phyloP scores from a whole-genome alignment of 805 yeast species.

The Ogataea populi-albae region DNA sequence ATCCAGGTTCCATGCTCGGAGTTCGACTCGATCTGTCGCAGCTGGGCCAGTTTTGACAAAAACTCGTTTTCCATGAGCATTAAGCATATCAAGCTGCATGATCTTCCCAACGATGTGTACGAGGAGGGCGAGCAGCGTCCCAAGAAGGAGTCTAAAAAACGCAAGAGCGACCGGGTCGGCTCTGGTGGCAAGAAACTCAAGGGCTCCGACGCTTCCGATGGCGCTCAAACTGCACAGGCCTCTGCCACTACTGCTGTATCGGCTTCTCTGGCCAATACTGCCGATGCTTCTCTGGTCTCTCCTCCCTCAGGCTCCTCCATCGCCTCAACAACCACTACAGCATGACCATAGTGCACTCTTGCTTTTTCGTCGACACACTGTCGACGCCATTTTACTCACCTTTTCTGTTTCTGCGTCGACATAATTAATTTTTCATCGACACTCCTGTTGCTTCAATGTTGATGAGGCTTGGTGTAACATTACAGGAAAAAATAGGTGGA shows the following conservation, averaged over 20 bases:
- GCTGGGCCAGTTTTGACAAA: conserved; percentile 66
- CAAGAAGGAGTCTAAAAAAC: conserved; percentile 51
- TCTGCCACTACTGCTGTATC: conserved; percentile 2
- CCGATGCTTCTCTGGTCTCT: conserved; percentile 5
- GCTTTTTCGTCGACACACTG: too few relatives aligned
- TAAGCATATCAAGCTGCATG: conserved; percentile 71
- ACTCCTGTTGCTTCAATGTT: too few relatives aligned
- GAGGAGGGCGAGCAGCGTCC: conserved; percentile 79
- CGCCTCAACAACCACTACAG: conserved; percentile 1
- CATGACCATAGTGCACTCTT: too few relatives aligned
- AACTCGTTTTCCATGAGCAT: conserved; percentile 59
- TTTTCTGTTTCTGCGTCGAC: too few relatives aligned
- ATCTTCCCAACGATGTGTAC: conserved; percentile 82
- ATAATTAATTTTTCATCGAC: too few relatives aligned
- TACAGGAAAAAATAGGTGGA: too few relatives aligned
- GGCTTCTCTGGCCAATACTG: not conserved
- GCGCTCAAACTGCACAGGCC: conserved; percentile 6
- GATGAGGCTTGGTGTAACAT: too few relatives aligned
- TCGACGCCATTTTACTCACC: too few relatives aligned
- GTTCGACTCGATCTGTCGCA: conserved; percentile 75
- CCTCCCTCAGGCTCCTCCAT: conserved; percentile 4
- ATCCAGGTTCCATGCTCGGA: conserved; percentile 89
- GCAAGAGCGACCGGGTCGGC: conserved; percentile 40
- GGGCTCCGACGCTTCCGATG: conserved; percentile 13
- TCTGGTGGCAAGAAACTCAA: conserved; percentile 33